Evolutionary conservation across 2,329 filamentous ascomycete genomes (phyloP).

Genomic region (Penicillium italicum): DNA sequence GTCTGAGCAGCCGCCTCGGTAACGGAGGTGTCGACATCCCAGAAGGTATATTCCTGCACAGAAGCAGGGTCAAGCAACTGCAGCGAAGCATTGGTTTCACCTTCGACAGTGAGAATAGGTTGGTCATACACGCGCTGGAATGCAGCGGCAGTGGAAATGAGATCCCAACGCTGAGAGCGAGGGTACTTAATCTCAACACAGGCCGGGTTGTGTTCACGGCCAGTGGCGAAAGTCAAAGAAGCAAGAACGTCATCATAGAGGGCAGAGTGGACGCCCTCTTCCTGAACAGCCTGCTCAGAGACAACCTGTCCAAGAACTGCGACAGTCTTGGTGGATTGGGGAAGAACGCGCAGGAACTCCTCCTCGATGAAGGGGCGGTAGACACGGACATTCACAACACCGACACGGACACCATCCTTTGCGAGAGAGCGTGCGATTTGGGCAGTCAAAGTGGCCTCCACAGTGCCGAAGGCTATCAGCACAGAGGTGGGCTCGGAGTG

Average conservation of each 20-base stretch:
- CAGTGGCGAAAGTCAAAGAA: constrained; percentile 72
- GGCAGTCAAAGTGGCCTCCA: constrained; percentile 79
- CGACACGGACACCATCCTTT: constrained; percentile 70
- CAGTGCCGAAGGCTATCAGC: constrained; percentile 86
- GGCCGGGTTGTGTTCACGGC: constrained; percentile 59
- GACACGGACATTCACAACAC: constrained; percentile 84
- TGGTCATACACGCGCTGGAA: constrained; percentile 47
- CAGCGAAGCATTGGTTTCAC: constrained; percentile 41
- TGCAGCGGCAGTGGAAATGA: constrained; percentile 42
- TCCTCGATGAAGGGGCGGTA: constrained; percentile 96
- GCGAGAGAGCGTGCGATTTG: constrained; percentile 74
- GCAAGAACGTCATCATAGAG: constrained; percentile 91
- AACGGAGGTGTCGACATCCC: constrained; percentile 76
- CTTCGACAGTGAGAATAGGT: constrained; percentile 34
- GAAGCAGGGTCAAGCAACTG: constrained; percentile 53
- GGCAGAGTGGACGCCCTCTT: constrained; percentile 73
- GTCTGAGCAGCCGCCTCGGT: constrained; percentile 62
- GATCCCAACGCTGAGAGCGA: constrained; percentile 63
- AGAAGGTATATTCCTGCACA: constrained; percentile 85
- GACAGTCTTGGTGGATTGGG: constrained; percentile 69
- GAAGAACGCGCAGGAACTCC: constrained; percentile 79
- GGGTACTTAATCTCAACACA: constrained; percentile 89
- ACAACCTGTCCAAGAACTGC: constrained; percentile 86
- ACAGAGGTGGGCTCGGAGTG: constrained; percentile 76
- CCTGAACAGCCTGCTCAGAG: constrained; percentile 67